Conservation (phyloP, 2,329 filamentous ascomycete genomes). For the Ceratocystis cacaofunesta region DNA sequence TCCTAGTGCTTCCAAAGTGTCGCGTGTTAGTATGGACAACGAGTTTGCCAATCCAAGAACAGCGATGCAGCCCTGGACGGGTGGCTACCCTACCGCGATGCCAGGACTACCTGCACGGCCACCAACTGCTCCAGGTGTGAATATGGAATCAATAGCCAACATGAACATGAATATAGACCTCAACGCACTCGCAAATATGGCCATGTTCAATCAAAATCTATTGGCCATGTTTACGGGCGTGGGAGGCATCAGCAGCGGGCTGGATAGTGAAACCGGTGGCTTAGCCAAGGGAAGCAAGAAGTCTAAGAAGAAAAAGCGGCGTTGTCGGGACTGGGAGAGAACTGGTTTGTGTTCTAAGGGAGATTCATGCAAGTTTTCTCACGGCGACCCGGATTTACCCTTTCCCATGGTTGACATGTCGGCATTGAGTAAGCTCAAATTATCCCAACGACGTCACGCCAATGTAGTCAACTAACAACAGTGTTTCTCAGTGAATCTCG, state of each 20-base stretch:
- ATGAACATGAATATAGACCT: slow-evolving; percentile 12
- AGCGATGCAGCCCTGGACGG: slow-evolving; percentile 4
- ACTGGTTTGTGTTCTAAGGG: slow-evolving; percentile 6
- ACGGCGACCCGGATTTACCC: not conserved
- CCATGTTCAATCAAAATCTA: slow-evolving; percentile 13
- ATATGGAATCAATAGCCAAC: not conserved
- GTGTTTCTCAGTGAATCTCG: not conserved
- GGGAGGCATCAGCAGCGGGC: not conserved
- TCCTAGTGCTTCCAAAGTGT: slow-evolving; percentile 4
- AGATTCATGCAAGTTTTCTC: slow-evolving; percentile 10
- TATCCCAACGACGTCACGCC: not conserved
- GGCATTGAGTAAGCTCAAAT: slow-evolving; percentile 11
- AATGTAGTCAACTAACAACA: not conserved
- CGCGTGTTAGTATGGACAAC: not conserved
- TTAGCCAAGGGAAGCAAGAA: slow-evolving; percentile 2
- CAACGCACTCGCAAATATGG: slow-evolving; percentile 14
- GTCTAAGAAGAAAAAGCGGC: slow-evolving; percentile 12
- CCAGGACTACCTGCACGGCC: not conserved
- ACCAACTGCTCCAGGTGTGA: not conserved
- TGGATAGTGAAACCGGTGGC: not conserved
- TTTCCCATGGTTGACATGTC: slow-evolving; percentile 3
- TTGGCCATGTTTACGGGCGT: slow-evolving; percentile 12
- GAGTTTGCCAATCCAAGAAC: slow-evolving; percentile 5
- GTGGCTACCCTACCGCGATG: not conserved
- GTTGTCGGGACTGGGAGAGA: slow-evolving; percentile 13